Conservation (phyloP, 495 filamentous ascomycete species). For the Penicillium chermesinum region DNA sequence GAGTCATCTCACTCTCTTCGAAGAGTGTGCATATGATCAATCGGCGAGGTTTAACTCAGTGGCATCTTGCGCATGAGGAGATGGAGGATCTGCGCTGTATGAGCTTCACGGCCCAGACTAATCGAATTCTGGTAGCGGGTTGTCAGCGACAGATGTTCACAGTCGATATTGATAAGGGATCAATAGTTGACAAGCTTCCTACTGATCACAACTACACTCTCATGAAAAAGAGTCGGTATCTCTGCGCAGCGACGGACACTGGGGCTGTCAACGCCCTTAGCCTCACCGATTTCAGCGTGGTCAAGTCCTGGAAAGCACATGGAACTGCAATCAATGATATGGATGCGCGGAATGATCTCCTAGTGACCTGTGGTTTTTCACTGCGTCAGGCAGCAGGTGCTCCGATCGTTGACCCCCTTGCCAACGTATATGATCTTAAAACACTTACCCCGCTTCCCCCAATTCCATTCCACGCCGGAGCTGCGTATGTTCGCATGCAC, state of each 20-base stretch:
- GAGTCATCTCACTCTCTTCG: conserved; percentile 72
- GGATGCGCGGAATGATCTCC: conserved; percentile 85
- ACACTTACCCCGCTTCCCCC: conserved; percentile 78
- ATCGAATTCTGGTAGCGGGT: conserved; percentile 82
- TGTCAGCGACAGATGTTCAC: conserved; percentile 82
- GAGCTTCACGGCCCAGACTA: conserved; percentile 84
- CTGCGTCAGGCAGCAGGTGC: conserved; percentile 58
- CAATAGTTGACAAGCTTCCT: conserved; percentile 65
- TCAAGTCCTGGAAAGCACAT: conserved; percentile 87
- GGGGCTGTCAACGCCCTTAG: conserved; percentile 85
- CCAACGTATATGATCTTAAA: conserved; percentile 92
- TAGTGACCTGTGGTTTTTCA: conserved; percentile 94
- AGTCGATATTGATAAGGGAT: conserved; percentile 83
- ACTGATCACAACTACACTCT: conserved; percentile 75
- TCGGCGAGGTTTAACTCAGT: conserved; percentile 73
- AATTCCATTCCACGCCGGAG: conserved; percentile 85
- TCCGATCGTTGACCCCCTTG: conserved; percentile 76
- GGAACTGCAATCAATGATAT: conserved; percentile 82
- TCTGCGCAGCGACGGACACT: conserved; percentile 83
- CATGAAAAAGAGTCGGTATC: conserved; percentile 84
- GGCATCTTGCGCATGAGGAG: conserved; percentile 72
- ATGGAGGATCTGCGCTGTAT: conserved; percentile 87
- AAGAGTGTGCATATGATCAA: conserved; percentile 80
- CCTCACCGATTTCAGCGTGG: conserved; percentile 63
- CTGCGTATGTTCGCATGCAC: conserved; percentile 91